phyloP scores from a whole-genome alignment of 352 stramenopile species.

The Phytophthora europaea region DNA sequence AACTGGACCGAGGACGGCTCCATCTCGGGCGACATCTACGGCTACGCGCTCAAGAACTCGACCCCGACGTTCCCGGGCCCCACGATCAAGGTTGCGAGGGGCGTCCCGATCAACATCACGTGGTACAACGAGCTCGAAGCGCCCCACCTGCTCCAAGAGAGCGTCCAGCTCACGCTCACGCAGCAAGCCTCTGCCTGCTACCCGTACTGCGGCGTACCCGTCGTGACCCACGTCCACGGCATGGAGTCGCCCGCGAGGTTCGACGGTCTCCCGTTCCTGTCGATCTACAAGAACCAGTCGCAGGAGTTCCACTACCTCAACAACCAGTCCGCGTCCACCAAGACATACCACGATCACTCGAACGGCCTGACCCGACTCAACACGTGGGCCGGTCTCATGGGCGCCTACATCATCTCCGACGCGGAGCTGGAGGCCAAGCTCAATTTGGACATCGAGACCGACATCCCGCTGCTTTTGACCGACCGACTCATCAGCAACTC shows the following conservation, averaged over 20 bases:
- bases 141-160: slow-evolving; percentile 52
- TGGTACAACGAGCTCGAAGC: slow-evolving; percentile 53
- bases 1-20: slow-evolving; percentile 49
- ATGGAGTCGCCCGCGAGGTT: slow-evolving; percentile 55
- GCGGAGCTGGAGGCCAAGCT: slow-evolving; percentile 44
- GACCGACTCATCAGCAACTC: slow-evolving; percentile 54
- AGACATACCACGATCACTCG: slow-evolving; percentile 69
- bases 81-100: slow-evolving; percentile 48
- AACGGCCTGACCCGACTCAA: slow-evolving; percentile 69
- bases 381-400: slow-evolving; percentile 63
- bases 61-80: slow-evolving; percentile 46
- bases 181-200: slow-evolving; percentile 54
- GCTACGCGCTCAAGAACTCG: slow-evolving; percentile 49
- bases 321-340: slow-evolving; percentile 68
- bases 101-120: slow-evolving; percentile 47
- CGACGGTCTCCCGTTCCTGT: slow-evolving; percentile 56
- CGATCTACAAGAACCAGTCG: slow-evolving; percentile 71
- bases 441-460: slow-evolving; percentile 63
- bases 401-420: slow-evolving; percentile 66
- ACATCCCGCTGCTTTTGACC: slow-evolving; percentile 57
- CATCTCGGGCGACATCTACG: slow-evolving; percentile 45
- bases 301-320: slow-evolving; percentile 59
- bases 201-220: slow-evolving; percentile 65
- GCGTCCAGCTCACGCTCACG: slow-evolving; percentile 44
- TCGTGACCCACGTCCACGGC: slow-evolving; percentile 66